Conservation (phyloP, 2,329 filamentous ascomycete species). For the Zasmidium citrigriseum region DNA sequence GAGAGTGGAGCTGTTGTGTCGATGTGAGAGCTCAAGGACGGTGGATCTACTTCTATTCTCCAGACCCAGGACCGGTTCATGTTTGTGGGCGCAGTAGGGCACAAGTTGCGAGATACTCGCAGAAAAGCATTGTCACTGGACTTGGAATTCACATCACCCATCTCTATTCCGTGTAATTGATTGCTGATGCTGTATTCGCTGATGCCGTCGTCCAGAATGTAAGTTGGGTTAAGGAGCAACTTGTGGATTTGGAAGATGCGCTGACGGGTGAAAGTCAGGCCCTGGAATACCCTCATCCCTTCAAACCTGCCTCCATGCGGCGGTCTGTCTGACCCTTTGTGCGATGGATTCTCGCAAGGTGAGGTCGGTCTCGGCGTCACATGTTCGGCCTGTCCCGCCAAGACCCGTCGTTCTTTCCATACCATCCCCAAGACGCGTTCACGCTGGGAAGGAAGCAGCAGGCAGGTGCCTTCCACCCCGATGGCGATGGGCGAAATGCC, state of each 20-base stretch:
- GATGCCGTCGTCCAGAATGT: no score
- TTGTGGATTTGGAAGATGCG: no score
- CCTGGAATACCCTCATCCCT: no score
- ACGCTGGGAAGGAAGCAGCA: constrained; percentile 7
- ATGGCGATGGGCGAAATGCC: not conserved
- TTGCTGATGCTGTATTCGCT: no score
- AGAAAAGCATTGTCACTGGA: constrained; percentile 4
- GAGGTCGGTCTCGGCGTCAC: constrained; percentile 7
- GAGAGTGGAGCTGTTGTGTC: constrained; percentile 22
- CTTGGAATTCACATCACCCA: constrained; percentile 1
- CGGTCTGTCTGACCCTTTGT: no score
- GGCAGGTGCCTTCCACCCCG: constrained; percentile 1
- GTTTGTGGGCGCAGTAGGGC: not conserved
- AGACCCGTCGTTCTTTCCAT: constrained; percentile 2
- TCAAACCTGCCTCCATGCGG: no score
- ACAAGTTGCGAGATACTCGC: not conserved
- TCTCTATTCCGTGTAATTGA: not conserved
- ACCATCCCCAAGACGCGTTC: not conserved
- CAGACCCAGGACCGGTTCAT: not conserved
- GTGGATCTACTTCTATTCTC: not conserved
- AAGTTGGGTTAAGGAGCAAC: no score
- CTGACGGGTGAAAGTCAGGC: no score
- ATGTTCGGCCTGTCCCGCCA: constrained; percentile 9
- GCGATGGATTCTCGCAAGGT: no score
- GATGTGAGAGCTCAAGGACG: constrained; percentile 20